Base-by-base conservation (phyloP, 352 stramenopile genomes). In the Globisporangium splendens region DNA sequence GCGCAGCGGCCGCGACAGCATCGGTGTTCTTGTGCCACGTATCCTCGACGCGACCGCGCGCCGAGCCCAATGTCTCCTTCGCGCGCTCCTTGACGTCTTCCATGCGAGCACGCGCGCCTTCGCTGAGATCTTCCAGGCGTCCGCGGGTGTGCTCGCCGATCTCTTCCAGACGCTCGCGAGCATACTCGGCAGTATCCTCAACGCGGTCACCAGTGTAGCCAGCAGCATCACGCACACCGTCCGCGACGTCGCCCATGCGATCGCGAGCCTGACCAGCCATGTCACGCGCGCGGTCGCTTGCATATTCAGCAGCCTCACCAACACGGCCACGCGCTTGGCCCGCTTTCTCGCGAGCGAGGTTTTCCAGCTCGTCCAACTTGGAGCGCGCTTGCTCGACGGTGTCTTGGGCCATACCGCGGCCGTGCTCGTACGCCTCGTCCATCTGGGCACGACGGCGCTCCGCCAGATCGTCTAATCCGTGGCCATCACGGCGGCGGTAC, bases 11-110 rank as follows among this genome's bases (percentile, higher is more conserved):
- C 51, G 76, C 83, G 12, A 67, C 66, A 0, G 68, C 69, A 21
- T 90, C 80, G 0, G 74, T 62, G 52, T 74, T 87, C 60, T 78
- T 56, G 65, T 85, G 54, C 77, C 74, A 88, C 17, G 70, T 73
- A 11, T 91, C 70, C 11, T 85, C 68, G 1, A 70, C 75, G 38
- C 66, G 77, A 1, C 68, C 65, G 20, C 71, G 68, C 0, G 68
- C 66, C 11, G 44, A 24, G 28, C 74, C 66, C 35, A 89, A 66
- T 22, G 70, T 72, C 49, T 88, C 62, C n/a, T 69, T 59, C 12
- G 87, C 63, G n/a, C 76, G 81, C 38, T 79, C 59, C 33, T 78
- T 88, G 3, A 69, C 41, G 18, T 73, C 63, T 15, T 57, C 66
- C 5, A 72, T 50, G 8, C 63, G 66, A 0, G 63, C 54, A 18